Base-by-base conservation (phyloP, 1,284 basidiomycete genomes). In the Pseudomicrostroma phylloplanum region DNA sequence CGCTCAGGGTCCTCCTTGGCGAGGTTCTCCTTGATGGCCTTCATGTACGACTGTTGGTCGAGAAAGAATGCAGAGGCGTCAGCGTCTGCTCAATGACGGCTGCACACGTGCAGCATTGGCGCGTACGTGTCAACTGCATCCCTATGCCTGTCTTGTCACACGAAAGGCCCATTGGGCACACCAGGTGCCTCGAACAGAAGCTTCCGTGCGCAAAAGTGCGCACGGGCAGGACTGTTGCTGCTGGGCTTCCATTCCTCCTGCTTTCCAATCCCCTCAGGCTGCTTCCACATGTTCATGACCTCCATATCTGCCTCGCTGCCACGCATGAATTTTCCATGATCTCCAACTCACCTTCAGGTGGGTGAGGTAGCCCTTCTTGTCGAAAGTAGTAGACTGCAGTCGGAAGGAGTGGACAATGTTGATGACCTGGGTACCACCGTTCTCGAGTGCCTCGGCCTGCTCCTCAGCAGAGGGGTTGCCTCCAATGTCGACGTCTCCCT, bases 341-440 rank as follows among this genome's bases (percentile, higher is more conserved):
- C 2, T 39, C 13, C 19, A 21, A 58, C 53, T 30, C 8, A 62
- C 57, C 68, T 96, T 98, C 78, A 98, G 86, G 82, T 94, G 88
- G 51, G 84, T 81, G 55, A 92, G 82, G 83, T 86, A 99, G 46
- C 82, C 81, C 83, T 96, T 96, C 83, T 97, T 98, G 84, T 97
- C 92, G 81, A 96, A 98, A 8, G 77, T 46, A 36, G 91, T 94
- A 43, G 80, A 56, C 79, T 90, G 86, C 67, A 99, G 88, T 77
- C 92, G 89, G 87, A 94, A 93, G 57, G 92, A 91, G 84, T 92
- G 83, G 66, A 88, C 88, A 71, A 98, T 84, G 82, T 98, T 92
- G 88, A 93, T 98, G 79, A 96, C 89, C 68, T 74, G 70, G 68
- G 71, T 51, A 40, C 86, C 84, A 70, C 89, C 91, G 17, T 90